phyloP scores from a whole-genome alignment of 1,284 basidiomycete genomes.

The Trametes polyzona region DNA sequence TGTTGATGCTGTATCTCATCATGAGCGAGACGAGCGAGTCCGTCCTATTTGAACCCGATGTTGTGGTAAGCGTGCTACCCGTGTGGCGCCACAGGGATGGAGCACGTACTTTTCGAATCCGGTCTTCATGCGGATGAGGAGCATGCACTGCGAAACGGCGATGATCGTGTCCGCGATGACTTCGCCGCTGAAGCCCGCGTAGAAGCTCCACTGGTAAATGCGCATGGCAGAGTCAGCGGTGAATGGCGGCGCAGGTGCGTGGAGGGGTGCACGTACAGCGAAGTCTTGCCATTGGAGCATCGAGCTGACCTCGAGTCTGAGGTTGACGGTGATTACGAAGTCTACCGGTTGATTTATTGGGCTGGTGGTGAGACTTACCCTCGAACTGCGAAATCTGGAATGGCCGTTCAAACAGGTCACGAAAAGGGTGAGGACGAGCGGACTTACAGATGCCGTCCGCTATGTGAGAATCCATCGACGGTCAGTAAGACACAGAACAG shows the following conservation, averaged over 20 bases:
- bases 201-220: conserved; percentile 18
- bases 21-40: conserved; percentile 14
- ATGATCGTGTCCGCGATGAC: conserved; percentile 13
- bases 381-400: conserved; percentile 8
- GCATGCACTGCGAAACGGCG: conserved; percentile 10
- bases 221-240: not conserved
- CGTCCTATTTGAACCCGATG: conserved; percentile 7
- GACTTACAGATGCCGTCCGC: conserved; percentile 4
- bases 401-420: too few relatives aligned
- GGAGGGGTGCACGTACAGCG: not conserved
- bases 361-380: conserved; percentile 1
- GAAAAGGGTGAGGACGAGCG: not conserved
- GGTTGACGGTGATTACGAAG: too few relatives aligned
- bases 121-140: conserved; percentile 6
- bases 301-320: not conserved
- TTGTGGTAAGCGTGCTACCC: too few relatives aligned
- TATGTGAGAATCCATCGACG: not conserved
- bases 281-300: not conserved
- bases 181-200: conserved; percentile 4
- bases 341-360: not conserved
- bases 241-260: not conserved
- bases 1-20: conserved; percentile 23
- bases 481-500: not conserved
- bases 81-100: too few relatives aligned
- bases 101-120: conserved; percentile 4